Percentiles rank a stretch among this genome's conserved stretches.
Conservation (phyloP, 2,329 filamentous ascomycete genomes). For the Zymoseptoria crescenta region DNA sequence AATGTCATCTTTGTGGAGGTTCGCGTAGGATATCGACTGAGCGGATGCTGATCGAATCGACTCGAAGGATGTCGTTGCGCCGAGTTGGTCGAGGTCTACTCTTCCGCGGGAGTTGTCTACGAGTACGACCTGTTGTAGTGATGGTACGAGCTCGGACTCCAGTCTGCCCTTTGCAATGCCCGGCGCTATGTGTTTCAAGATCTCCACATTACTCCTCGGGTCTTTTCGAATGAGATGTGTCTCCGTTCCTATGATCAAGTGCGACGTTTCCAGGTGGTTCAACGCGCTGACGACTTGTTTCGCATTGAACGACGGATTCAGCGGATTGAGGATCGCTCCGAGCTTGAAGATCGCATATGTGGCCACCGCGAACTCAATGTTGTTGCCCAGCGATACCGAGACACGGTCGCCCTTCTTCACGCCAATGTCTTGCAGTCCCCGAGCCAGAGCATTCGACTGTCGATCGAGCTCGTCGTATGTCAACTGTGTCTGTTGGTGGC, state of each 20-base stretch:
- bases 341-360: slow-evolving; percentile 91
- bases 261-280: slow-evolving; percentile 61
- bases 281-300: slow-evolving; percentile 71
- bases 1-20: slow-evolving; percentile 56
- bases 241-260: slow-evolving; percentile 79
- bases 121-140: slow-evolving; percentile 62
- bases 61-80: slow-evolving; percentile 39
- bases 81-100: slow-evolving; percentile 39
- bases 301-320: slow-evolving; percentile 84
- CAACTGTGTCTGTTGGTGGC: slow-evolving; percentile 55
- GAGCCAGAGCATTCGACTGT: slow-evolving; percentile 67
- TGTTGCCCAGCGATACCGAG: slow-evolving; percentile 79
- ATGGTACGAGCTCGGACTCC: slow-evolving; percentile 55
- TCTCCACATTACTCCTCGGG: slow-evolving; percentile 51
- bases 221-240: slow-evolving; percentile 67
- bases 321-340: slow-evolving; percentile 82
- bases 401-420: slow-evolving; percentile 78
- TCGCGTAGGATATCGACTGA: slow-evolving; percentile 38
- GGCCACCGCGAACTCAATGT: slow-evolving; percentile 70
- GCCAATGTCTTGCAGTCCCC: slow-evolving; percentile 58
- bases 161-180: slow-evolving; percentile 29
- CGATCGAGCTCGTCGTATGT: slow-evolving; percentile 70
- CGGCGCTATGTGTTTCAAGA: slow-evolving; percentile 42
- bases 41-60: slow-evolving; percentile 33
- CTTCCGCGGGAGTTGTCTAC: slow-evolving; percentile 66